Evolutionary conservation across 305 asterid genomes (phyloP), one percentile per base, ranked within the genome.

Genomic region (Solanum hybrid): DNA sequence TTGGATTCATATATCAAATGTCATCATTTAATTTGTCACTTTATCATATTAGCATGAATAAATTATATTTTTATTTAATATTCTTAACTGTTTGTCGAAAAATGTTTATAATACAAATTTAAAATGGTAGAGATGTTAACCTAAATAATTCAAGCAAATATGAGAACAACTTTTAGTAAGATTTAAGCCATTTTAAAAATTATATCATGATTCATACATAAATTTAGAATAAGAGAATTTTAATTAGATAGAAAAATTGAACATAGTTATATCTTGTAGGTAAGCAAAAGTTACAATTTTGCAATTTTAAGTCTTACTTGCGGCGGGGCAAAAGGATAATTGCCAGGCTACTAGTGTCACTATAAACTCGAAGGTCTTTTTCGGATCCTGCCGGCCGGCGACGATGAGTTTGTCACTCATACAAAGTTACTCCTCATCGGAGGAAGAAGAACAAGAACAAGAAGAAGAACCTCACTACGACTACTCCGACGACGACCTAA

Each of bases 351-450:
- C 60, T 77, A 6, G 60, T 78, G 32, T 78, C 85, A 37, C 60
- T 26, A 34, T 11, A 12, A 79, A 37, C 22, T 79, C 64, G 4
- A 26, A 38, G 69, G 7, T 80, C 86, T 81, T 81, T 24, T 14
- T 14, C 69, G 15, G 69, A 81, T 82, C 27, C 29, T 29, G 11
- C 87, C 40, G 29, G 72, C 40, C 56, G 32, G 82, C 14, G 56
- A 75, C n/a, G 69, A 97, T 96, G 99, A 97, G 99, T 93, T 94
- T 97, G 91, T 31, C 94, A 22, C 97, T 97, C 86, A 93, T 97
- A 92, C 98, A 96, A 89, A 90, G 98, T 93, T 97, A 97, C 95
- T 97, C 99, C 78, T 96, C 99, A 37, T 97, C 97, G 31, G 98
- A 93, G 56, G 98, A 95, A 72, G 96, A 90, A 38, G 91, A 78